A percentile compares a stretch with the other conserved stretches of the same genome.
These are phyloP conservation scores for Glaciozyma martinii DNA, from an alignment of 768 basidiomycete species.

Conservation along the genomic window DNA sequence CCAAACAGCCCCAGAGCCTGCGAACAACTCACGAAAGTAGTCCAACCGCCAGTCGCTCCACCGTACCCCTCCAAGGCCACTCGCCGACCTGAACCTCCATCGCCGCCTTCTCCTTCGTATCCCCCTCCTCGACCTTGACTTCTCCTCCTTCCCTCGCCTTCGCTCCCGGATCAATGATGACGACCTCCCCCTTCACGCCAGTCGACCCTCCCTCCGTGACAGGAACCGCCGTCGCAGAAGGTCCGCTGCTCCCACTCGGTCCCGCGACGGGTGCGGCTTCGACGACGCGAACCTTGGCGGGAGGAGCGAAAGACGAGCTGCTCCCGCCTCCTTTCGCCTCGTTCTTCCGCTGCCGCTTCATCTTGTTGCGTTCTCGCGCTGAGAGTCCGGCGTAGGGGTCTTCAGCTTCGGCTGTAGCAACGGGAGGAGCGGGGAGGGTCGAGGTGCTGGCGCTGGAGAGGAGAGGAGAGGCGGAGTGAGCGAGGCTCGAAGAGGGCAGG, in stretches of 20 bases:
- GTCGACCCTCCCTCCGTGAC: slow-evolving; percentile 39
- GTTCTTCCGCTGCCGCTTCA: slow-evolving; percentile 87
- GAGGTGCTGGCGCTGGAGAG: slow-evolving; percentile 27
- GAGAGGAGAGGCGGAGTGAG: slow-evolving; percentile 45
- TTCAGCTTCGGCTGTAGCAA: slow-evolving; percentile 16
- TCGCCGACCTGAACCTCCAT: slow-evolving; percentile 63
- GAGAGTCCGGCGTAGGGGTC: slow-evolving; percentile 51
- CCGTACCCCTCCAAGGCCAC: slow-evolving; percentile 59
- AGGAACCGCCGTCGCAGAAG: not conserved
- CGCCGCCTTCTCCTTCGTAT: slow-evolving; percentile 41
- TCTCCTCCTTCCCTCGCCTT: slow-evolving; percentile 52
- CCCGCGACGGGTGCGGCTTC: not conserved
- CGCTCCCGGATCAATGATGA: slow-evolving; percentile 41
- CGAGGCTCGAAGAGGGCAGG: not conserved
- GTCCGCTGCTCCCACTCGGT: slow-evolving; percentile 8
- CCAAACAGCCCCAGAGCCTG: not conserved
- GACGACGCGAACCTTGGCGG: slow-evolving; percentile 43
- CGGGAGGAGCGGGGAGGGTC: not conserved
- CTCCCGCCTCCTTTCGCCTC: slow-evolving; percentile 37
- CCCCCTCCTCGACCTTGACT: slow-evolving; percentile 43
- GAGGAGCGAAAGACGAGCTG: not conserved
- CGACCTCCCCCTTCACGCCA: slow-evolving; percentile 9
- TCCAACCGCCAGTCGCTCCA: slow-evolving; percentile 36
- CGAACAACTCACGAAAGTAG: slow-evolving; percentile 61
- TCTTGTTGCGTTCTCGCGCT: slow-evolving; percentile 81